A percentile compares a stretch with the other conserved stretches of the same genome.
Evolutionary conservation across 169 alveolate species (phyloP).

Genomic region (Cystoisospora suis): DNA sequence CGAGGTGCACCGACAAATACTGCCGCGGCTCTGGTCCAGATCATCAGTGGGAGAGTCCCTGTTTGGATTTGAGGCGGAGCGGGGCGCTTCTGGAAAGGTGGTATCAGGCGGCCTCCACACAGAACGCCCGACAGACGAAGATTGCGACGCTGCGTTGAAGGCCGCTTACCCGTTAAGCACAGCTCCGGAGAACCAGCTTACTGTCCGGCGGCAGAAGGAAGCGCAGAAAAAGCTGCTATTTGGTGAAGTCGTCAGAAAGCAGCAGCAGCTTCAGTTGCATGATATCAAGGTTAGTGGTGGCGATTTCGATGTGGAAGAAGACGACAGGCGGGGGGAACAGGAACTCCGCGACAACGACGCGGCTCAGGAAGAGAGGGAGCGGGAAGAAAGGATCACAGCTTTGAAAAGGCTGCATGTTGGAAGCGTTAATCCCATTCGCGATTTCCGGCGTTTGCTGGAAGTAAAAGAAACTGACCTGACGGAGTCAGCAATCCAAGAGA

Average conservation of each 20-base stretch:
- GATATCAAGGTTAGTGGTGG: neutral
- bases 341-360: neutral
- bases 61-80: neutral
- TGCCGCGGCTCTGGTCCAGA: neutral
- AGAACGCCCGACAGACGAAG: neutral
- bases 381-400: neutral
- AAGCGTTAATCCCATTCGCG: conserved; percentile 35
- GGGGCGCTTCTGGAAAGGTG: too few species aligned
- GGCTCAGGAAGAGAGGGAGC: neutral
- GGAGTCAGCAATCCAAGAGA: conserved; percentile 28
- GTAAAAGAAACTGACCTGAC: conserved; percentile 36
- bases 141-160: neutral
- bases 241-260: conserved; percentile 4
- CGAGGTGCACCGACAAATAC: neutral
- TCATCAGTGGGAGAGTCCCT: neutral
- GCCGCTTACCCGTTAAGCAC: neutral
- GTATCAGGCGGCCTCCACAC: too few species aligned
- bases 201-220: neutral
- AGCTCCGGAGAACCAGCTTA: neutral
- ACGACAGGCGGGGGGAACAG: neutral
- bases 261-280: neutral
- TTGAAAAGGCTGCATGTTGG: neutral
- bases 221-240: neutral
- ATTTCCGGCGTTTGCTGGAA: conserved; percentile 13
- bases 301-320: neutral